Evolutionary conservation across 2,329 filamentous ascomycete species (phyloP).

Genomic region (Talaromyces sp.): DNA sequence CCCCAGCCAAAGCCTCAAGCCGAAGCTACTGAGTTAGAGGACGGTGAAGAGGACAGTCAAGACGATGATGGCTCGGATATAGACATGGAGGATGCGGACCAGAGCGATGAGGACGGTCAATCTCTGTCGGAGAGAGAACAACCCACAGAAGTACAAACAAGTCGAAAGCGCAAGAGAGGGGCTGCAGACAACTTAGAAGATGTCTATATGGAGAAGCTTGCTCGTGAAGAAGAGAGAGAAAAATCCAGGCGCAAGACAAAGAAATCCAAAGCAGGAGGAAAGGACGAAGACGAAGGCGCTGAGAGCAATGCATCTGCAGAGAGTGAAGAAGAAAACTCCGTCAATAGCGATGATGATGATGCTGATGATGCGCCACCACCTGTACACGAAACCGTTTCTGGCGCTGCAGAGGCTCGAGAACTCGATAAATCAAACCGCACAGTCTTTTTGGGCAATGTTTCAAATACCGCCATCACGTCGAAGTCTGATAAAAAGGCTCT

Average conservation of each 20-base stretch:
- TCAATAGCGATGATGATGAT: slow-evolving; percentile 26
- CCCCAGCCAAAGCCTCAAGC: slow-evolving; percentile 20
- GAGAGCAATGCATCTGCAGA: slow-evolving; percentile 33
- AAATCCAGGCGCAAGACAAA: slow-evolving; percentile 30
- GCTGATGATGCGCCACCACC: slow-evolving; percentile 30
- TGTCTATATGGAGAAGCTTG: slow-evolving; percentile 44
- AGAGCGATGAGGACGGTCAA: slow-evolving; percentile 52
- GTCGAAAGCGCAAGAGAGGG: slow-evolving; percentile 55
- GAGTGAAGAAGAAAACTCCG: slow-evolving; percentile 4
- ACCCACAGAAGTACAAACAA: slow-evolving; percentile 22
- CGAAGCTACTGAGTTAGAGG: background rate
- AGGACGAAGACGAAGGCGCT: slow-evolving; percentile 51
- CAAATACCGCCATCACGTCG: slow-evolving; percentile 74
- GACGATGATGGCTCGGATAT: slow-evolving; percentile 39
- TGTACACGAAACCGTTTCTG: slow-evolving; percentile 39
- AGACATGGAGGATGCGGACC: slow-evolving; percentile 43
- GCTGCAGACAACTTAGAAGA: slow-evolving; percentile 47
- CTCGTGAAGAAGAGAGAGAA: slow-evolving; percentile 42
- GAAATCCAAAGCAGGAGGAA: slow-evolving; percentile 47
- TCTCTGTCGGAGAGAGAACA: slow-evolving; percentile 15
- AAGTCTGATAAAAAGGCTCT: slow-evolving; percentile 77
- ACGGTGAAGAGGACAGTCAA: slow-evolving; percentile 25
- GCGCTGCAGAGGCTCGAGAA: slow-evolving; percentile 49
- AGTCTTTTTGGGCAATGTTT: slow-evolving; percentile 90
- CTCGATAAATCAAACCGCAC: slow-evolving; percentile 84